Conservation (phyloP, 345 rosid genomes). For the Toxicodendron radicans region DNA sequence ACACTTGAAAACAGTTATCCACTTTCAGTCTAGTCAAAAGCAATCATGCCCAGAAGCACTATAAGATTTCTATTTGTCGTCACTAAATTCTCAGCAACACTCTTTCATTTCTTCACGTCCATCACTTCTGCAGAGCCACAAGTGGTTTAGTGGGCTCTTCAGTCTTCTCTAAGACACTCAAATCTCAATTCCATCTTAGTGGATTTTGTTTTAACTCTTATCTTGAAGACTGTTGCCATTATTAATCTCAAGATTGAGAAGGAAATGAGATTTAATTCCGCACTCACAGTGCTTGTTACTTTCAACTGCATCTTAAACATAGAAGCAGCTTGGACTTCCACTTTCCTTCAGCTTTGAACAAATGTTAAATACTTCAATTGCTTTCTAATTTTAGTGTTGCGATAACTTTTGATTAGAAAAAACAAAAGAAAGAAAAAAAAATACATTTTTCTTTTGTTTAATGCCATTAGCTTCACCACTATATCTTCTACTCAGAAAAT, state of each 20-base stretch:
- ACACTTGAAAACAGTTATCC: neutral
- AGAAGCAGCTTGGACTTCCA: too few species aligned
- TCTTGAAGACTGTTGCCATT: neutral
- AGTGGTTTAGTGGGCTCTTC: conserved; percentile 24
- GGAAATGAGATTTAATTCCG: too few species aligned
- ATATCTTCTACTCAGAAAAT: too few species aligned
- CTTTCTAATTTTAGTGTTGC: neutral
- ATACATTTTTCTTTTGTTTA: too few species aligned
- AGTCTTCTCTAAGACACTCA: conserved; percentile 19
- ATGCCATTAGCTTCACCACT: too few species aligned
- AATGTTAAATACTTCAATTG: too few species aligned
- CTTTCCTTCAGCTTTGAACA: neutral
- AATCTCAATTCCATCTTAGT: conserved; percentile 7
- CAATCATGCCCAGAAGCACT: conserved; percentile 19
- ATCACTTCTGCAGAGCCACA: neutral
- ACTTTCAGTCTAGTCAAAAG: neutral
- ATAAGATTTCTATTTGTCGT: conserved; percentile 6
- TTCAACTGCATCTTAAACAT: neutral
- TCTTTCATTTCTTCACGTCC: neutral
- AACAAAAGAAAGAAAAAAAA: neutral
- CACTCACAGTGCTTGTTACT: neutral
- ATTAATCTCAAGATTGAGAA: neutral
- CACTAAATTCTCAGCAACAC: neutral
- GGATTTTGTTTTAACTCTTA: neutral
- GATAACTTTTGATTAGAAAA: neutral